Conservation (phyloP, 2,329 filamentous ascomycete genomes). For the Paecilomyces niveus region DNA sequence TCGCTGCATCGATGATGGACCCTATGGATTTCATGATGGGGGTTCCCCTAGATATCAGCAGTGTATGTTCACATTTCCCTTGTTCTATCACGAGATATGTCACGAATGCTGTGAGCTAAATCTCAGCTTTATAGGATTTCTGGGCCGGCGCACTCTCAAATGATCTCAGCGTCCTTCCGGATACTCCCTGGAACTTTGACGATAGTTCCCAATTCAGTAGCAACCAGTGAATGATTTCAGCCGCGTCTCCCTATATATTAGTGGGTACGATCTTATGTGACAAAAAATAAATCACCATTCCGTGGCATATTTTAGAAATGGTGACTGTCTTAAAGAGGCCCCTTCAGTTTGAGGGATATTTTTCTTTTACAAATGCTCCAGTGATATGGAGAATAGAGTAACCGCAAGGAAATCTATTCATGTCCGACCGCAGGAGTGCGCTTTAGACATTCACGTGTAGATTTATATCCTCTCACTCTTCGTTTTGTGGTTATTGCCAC, state of each 20-base stretch:
- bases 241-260: not conserved
- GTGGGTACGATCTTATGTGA: not conserved
- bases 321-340: too few species aligned
- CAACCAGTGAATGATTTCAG: not conserved
- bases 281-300: not conserved
- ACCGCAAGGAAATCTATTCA: too few species aligned
- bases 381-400: too few species aligned
- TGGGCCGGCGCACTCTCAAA: not conserved
- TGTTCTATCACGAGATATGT: not conserved
- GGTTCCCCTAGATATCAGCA: not conserved
- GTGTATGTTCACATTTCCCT: not conserved
- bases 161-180: not conserved
- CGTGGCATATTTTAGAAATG: too few species aligned
- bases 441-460: too few species aligned
- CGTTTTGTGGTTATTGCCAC: too few species aligned
- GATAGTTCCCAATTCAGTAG: not conserved
- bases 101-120: not conserved
- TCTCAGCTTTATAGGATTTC: not conserved
- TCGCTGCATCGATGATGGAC: not conserved
- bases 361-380: too few species aligned
- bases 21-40: not conserved
- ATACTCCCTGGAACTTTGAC: not conserved
- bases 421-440: too few species aligned
- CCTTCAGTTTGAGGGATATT: too few species aligned
- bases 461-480: too few species aligned